A percentile compares a stretch with the other conserved stretches of the same genome.
Evolutionary conservation across 2,329 filamentous ascomycete genomes (phyloP).

Genomic region (Graphilbum fragrans): DNA sequence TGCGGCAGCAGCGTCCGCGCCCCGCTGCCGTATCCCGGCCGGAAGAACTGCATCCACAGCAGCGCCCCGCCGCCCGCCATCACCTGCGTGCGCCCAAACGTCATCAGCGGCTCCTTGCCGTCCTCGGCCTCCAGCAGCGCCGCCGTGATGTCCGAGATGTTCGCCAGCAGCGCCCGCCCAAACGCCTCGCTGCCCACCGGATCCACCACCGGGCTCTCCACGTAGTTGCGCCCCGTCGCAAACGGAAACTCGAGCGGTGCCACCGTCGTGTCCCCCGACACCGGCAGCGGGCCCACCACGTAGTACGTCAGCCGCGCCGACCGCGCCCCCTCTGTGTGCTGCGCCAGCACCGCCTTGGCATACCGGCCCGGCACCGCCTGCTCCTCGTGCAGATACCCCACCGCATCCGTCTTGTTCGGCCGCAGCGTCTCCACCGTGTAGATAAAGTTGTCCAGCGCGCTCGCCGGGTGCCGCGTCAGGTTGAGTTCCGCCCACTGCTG

Average conservation of each 20-base stretch:
- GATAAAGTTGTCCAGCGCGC: conserved; percentile 30
- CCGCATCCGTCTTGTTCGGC: conserved; percentile 32
- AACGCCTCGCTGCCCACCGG: conserved; percentile 16
- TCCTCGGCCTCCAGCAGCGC: conserved; percentile 20
- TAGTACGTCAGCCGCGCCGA: conserved; percentile 29
- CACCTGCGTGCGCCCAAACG: background rate
- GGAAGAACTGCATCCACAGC: background rate
- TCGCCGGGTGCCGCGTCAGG: conserved; percentile 24
- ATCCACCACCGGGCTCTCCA: background rate
- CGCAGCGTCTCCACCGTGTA: conserved; percentile 33
- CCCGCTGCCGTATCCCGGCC: background rate
- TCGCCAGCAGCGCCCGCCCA: conserved; percentile 19
- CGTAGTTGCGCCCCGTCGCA: conserved; percentile 13
- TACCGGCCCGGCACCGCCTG: conserved; percentile 22
- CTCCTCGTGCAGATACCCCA: conserved; percentile 23
- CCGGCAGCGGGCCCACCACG: conserved; percentile 35
- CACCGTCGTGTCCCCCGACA: conserved; percentile 20
- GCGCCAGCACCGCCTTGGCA: conserved; percentile 30
- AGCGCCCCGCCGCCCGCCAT: background rate
- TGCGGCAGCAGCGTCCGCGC: background rate
- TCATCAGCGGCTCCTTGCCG: background rate
- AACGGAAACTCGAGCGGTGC: conserved; percentile 26
- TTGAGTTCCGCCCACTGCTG: conserved; percentile 28
- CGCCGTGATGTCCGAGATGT: conserved; percentile 27
- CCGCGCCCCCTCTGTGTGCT: conserved; percentile 19